Evolutionary conservation across 768 basidiomycete species (phyloP), one percentile per base, ranked within the genome.

Genomic region (Tricholoma furcatifolium): DNA sequence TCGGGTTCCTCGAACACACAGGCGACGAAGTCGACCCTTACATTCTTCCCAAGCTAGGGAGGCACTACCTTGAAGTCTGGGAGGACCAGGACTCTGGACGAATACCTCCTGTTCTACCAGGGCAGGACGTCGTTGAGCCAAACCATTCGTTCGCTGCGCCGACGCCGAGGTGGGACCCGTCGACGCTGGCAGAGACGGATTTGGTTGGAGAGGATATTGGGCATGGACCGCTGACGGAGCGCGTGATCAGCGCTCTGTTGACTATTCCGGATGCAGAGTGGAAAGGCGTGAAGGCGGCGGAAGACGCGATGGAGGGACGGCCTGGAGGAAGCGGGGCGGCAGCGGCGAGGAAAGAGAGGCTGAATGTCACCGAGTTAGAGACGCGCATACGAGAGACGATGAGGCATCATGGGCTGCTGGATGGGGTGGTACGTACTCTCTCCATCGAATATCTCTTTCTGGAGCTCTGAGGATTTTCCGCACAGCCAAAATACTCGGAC

Each of bases 21-120:
- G 90, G 82, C n/a, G 94, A 98, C 62, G 94, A 97, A 56, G 76
- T 91, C 8, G 91, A 93, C 52, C 88, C 92, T 0, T 97, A 83
- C 62, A 70, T 92, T 31, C 82, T 95, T 70, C 96, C 96, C 24
- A 82, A 87, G 51, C 79, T 97, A 1, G 96, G 81, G 18, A 77
- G 85, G 59, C 94, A 96, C 70, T 99, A 98, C 62, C 72, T 83
- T 31, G 91, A 96, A 47, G 77, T 87, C 0, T 99, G 96, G 95
- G 95, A 95, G 57, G 93, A 97, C 61, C 85, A 92, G 64, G 96
- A 99, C 66, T 77, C 74, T 7, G 74, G 75, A 10, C 50, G 77
- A n/a, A 51, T 70, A 32, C 65, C 70, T 10, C 57, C 60, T 30
- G 51, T 53, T 12, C 47, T 70, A 12, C 34, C 66, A 7, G 56